phyloP scores from a whole-genome alignment of 495 filamentous ascomycete genomes.

The Hyaloscypha variabilis region DNA sequence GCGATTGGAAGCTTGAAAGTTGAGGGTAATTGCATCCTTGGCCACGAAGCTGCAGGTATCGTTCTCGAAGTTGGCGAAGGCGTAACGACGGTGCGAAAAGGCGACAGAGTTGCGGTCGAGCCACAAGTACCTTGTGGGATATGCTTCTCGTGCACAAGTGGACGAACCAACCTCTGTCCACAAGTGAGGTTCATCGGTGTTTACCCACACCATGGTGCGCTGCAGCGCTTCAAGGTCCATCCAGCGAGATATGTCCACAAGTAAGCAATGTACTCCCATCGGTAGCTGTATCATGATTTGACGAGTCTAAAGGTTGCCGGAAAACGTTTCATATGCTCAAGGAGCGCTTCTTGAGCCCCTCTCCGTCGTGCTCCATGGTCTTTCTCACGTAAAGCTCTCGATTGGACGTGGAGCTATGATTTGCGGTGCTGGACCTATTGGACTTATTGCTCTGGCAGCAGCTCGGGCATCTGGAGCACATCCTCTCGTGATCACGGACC shows the following conservation, averaged over 20 bases:
- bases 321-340: slow-evolving; percentile 46
- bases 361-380: slow-evolving; percentile 53
- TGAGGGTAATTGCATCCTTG: slow-evolving; percentile 50
- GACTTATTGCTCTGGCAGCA: slow-evolving; percentile 49
- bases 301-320: slow-evolving; percentile 46
- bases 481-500: slow-evolving; percentile 65
- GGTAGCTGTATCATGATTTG: neutral
- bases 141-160: slow-evolving; percentile 51
- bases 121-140: slow-evolving; percentile 51
- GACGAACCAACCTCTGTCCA: slow-evolving; percentile 55
- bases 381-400: slow-evolving; percentile 43
- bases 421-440: slow-evolving; percentile 58
- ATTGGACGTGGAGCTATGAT: slow-evolving; percentile 53
- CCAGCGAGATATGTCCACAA: slow-evolving; percentile 54
- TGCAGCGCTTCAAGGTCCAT: slow-evolving; percentile 61
- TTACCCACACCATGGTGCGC: slow-evolving; percentile 58
- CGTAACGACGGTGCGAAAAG: slow-evolving; percentile 69
- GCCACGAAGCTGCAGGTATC: slow-evolving; percentile 81
- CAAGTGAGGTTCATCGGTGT: slow-evolving; percentile 57
- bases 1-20: slow-evolving; percentile 42
- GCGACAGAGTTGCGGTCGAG: slow-evolving; percentile 72
- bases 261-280: slow-evolving; percentile 23
- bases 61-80: slow-evolving; percentile 66
- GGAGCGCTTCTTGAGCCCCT: slow-evolving; percentile 58
- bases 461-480: slow-evolving; percentile 65